A percentile compares a stretch with the other conserved stretches of the same genome.
Evolutionary conservation across 306 rosid species (phyloP).

Genomic region (Quercus berberidifolia): DNA sequence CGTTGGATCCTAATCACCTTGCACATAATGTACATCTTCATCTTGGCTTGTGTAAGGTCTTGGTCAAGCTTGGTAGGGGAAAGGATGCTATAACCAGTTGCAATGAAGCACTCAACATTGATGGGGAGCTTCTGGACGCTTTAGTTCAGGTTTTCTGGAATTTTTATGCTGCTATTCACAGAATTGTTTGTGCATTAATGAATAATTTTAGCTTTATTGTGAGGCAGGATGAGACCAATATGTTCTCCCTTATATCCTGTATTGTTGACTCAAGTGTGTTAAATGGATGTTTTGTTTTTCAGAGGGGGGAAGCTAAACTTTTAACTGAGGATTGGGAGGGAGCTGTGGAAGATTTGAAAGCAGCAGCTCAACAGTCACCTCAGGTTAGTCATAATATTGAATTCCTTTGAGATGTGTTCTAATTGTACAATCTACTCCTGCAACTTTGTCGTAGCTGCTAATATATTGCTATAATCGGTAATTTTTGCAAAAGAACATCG

Average conservation of each 20-base stretch:
- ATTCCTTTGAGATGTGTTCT: not conserved
- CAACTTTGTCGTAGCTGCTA: not conserved
- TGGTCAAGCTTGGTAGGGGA: constrained; percentile 93
- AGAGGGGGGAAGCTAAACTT: constrained; percentile 99
- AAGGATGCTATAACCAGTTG: constrained; percentile 91
- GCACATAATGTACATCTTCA: constrained; percentile 92
- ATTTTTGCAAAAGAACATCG: not conserved
- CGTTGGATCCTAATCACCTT: constrained; percentile 78
- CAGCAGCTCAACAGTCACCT: constrained; percentile 91
- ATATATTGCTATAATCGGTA: not conserved
- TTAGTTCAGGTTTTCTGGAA: constrained; percentile 72
- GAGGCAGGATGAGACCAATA: not conserved
- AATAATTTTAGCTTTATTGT: not conserved
- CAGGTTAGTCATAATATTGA: constrained; percentile 51
- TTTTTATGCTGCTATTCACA: constrained; percentile 1
- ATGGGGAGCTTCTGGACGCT: constrained; percentile 80
- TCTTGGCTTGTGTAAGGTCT: constrained; percentile 84
- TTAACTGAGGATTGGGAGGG: constrained; percentile 96
- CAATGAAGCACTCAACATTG: constrained; percentile 69
- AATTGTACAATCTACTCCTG: not conserved
- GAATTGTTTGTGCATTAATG: not conserved
- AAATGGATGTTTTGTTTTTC: constrained; percentile 23
- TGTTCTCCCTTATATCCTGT: not conserved
- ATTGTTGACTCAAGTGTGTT: not conserved
- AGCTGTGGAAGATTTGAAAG: constrained; percentile 87